Evolutionary conservation across 2,329 filamentous ascomycete species (phyloP), one percentile per base, ranked within the genome.

Genomic region (Pyrenochaeta sp.): DNA sequence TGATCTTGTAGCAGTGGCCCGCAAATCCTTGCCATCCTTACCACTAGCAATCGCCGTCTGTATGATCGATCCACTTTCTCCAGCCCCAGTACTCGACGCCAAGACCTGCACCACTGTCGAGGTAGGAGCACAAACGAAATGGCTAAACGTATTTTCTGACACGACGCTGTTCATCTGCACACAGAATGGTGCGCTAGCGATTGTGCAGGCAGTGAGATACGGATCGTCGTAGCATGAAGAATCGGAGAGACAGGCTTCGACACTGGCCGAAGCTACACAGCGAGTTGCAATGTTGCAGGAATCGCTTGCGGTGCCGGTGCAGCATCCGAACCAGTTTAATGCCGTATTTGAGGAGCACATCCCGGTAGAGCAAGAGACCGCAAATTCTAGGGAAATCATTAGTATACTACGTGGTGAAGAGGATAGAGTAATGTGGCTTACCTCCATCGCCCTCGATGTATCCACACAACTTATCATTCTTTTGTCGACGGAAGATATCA

Each of bases 281-380:
- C 48, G 52, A 1, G 60, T 63, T 31, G 51, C 51, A 5, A 56
- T 33, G 21, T 52, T 30, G 41, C 54, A 60, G 40, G 47, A 48
- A 6, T 49, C 45, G 10, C 23, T 31, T n/a, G 4, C 20, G 14
- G 46, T 54, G n/a, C 45, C 55, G 7, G 51, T 48, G 45, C 61
- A 64, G 54, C 61, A 64, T n/a, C 61, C 61, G 36, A 64, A 62
- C 61, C 61, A 64, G 3, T 47, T 51, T 14, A 53, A 12, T 6
- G 33, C 18, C 10, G 54, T 33, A n/a, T 60, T 55, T 37, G 53
- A 61, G 29, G 49, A 42, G 50, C 61, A 64, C 20, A 33, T 36
- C 17, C 56, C 56, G 7, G 53, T 31, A 3, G 53, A 43, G 45
- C 59, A 64, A 30, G 59, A 57, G 3, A 62, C 45, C 1, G 61